Conservation (phyloP, 257 asterid genomes). For the Leonotis leonurus region DNA sequence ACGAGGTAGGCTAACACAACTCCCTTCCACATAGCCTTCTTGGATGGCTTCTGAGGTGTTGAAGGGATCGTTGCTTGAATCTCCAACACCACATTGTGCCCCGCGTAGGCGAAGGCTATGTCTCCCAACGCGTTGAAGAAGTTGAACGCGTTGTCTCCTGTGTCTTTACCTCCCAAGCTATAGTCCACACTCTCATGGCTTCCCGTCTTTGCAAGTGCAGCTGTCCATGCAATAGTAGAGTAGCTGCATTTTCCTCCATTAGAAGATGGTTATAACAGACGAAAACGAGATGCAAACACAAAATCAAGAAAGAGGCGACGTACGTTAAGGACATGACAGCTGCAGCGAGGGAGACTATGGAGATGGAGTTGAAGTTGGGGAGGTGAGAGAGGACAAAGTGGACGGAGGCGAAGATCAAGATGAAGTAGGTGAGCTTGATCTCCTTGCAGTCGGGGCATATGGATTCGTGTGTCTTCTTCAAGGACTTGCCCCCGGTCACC, state of each 20-base stretch:
- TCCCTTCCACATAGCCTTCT: slow-evolving; percentile 50
- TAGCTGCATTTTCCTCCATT: slow-evolving; percentile 14
- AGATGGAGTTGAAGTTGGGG: slow-evolving; percentile 45
- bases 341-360: slow-evolving; percentile 33
- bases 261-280: no score
- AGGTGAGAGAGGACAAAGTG: slow-evolving; percentile 36
- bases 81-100: slow-evolving; percentile 51
- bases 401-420: slow-evolving; percentile 31
- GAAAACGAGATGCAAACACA: background rate
- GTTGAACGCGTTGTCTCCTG: slow-evolving; percentile 21
- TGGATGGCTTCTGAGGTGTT: slow-evolving; percentile 40
- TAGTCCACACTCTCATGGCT: slow-evolving; percentile 12
- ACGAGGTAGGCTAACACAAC: slow-evolving; percentile 37
- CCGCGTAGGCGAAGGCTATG: slow-evolving; percentile 38
- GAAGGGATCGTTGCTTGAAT: slow-evolving; percentile 57
- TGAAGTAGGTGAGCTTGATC: slow-evolving; percentile 37
- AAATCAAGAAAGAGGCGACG: background rate
- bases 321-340: slow-evolving; percentile 42
- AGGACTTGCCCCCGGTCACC: slow-evolving; percentile 45
- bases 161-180: background rate
- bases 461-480: slow-evolving; percentile 25
- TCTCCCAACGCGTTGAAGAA: slow-evolving; percentile 40
- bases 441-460: slow-evolving; percentile 21
- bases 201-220: slow-evolving; percentile 17
- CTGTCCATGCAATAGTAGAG: slow-evolving; percentile 38